Conservation (phyloP, 148 eudicot genomes). For the Gaultheria prostrata region DNA sequence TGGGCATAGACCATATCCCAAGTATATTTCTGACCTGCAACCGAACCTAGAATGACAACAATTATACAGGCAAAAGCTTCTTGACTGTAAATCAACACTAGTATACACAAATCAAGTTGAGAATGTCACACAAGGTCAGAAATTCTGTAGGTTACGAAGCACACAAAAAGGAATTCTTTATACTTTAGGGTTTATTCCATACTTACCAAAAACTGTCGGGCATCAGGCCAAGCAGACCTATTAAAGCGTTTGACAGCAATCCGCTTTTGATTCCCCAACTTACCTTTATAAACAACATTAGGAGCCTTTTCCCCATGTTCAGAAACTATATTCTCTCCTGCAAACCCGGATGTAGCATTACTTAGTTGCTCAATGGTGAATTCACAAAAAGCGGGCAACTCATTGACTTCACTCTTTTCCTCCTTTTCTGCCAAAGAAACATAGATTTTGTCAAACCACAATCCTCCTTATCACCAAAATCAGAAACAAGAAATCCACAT, state of each 20-base stretch:
- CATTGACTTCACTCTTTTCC: constrained; percentile 49
- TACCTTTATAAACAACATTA: constrained; percentile 86
- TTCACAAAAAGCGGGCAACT: constrained; percentile 64
- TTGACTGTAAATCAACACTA: background rate
- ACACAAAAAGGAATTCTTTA: background rate
- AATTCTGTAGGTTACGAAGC: background rate
- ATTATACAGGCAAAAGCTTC: background rate
- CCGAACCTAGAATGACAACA: background rate
- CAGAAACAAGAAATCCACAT: background rate
- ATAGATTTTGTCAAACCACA: constrained; percentile 5
- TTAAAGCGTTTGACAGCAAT: constrained; percentile 92
- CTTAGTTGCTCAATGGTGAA: constrained; percentile 72
- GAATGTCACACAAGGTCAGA: background rate
- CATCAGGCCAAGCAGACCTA: constrained; percentile 96
- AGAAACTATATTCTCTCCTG: constrained; percentile 90
- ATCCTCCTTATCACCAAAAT: background rate
- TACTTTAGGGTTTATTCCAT: background rate
- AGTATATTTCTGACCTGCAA: background rate
- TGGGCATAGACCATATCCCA: background rate
- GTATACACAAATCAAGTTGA: background rate
- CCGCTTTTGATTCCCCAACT: constrained; percentile 74
- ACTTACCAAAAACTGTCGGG: constrained; percentile 77
- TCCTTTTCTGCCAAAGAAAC: constrained; percentile 47
- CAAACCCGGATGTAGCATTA: constrained; percentile 85
- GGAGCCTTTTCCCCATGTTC: constrained; percentile 99